Percentiles rank a stretch among this genome's conserved stretches.
These are phyloP conservation scores for Leersia perrieri DNA, from an alignment of 176 grass and related monocot species.

Conservation along the genomic window DNA sequence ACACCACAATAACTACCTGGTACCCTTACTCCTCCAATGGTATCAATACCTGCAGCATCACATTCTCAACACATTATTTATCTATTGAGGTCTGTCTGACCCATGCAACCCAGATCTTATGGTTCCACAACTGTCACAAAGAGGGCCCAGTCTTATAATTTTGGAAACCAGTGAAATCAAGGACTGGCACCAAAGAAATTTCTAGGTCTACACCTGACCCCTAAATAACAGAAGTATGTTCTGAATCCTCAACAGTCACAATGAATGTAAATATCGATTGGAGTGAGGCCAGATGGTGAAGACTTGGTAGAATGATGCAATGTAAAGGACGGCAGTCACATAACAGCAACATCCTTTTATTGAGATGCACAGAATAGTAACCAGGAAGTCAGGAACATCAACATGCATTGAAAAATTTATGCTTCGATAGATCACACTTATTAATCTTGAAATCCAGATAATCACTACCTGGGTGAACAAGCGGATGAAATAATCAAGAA, in stretches of 20 bases:
- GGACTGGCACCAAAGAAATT: neutral
- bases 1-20: constrained; percentile 87
- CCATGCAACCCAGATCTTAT: neutral
- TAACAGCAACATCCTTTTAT: neutral
- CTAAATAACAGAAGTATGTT: neutral
- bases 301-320: neutral
- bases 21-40: constrained; percentile 89
- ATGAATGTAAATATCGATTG: neutral
- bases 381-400: too few relatives aligned
- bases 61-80: constrained; percentile 3
- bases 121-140: neutral
- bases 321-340: neutral
- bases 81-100: neutral
- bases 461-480: neutral
- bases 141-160: neutral
- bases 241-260: neutral
- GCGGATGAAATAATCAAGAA: neutral
- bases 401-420: neutral
- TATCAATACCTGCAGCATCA: constrained; percentile 63
- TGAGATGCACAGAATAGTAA: neutral
- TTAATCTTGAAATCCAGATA: neutral
- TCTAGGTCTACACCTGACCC: neutral
- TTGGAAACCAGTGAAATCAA: neutral
- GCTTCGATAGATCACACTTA: neutral
- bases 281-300: neutral